A percentile compares a stretch with the other conserved stretches of the same genome.
Evolutionary conservation across 768 basidiomycete genomes (phyloP).

Genomic region (Coprinopsis marcescibilis): DNA sequence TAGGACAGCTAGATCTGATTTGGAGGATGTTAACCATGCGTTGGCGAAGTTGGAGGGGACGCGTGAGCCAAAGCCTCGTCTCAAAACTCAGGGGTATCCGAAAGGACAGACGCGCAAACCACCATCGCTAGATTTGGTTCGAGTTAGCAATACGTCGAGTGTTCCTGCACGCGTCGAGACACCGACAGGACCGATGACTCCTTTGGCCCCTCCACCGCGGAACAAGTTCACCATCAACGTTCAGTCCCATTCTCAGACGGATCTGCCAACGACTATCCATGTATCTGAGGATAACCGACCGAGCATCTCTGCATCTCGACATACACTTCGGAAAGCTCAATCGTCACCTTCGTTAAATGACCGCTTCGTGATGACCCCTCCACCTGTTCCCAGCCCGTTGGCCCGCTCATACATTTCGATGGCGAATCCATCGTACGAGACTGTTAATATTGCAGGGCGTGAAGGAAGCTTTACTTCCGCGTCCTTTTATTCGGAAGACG

Average conservation of each 20-base stretch:
- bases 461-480: constrained; percentile 20
- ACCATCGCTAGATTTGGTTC: background rate
- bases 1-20: background rate
- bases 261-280: constrained; percentile 28
- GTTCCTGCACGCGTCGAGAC: constrained; percentile 59
- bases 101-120: background rate
- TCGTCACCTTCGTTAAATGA: constrained; percentile 53
- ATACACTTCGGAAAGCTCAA: constrained; percentile 38
- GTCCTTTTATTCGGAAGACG: constrained; percentile 35
- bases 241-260: constrained; percentile 55
- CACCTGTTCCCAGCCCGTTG: constrained; percentile 29
- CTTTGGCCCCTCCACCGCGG: constrained; percentile 64
- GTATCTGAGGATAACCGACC: constrained; percentile 9
- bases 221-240: constrained; percentile 41
- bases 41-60: background rate
- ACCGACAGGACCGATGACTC: constrained; percentile 51
- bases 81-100: background rate
- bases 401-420: too few species aligned
- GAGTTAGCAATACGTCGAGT: constrained; percentile 25
- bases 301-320: constrained; percentile 14
- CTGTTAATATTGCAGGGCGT: constrained; percentile 18
- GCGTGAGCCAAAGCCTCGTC: background rate
- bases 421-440: constrained; percentile 28
- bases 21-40: too few species aligned
- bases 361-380: constrained; percentile 35